phyloP scores from a whole-genome alignment of 2,329 filamentous ascomycete genomes.

The Penicillium hordei region DNA sequence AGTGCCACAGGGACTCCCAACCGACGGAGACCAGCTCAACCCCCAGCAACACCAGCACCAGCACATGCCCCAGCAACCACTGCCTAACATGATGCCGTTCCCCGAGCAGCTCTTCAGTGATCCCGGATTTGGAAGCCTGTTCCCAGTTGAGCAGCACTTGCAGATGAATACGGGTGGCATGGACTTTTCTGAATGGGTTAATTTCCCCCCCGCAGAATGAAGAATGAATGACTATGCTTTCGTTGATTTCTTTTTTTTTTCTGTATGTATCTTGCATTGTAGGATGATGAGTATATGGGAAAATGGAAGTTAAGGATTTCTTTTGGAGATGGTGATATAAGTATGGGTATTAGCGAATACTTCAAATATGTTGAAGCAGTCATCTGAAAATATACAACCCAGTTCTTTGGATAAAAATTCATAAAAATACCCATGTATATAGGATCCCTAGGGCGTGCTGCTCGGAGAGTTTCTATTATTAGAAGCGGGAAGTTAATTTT shows the following conservation, averaged over 20 bases:
- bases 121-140: slow-evolving; percentile 35
- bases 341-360: background rate
- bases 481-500: too few species aligned
- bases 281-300: background rate
- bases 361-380: background rate
- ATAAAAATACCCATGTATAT: too few species aligned
- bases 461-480: too few species aligned
- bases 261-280: slow-evolving; percentile 8
- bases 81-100: slow-evolving; percentile 38
- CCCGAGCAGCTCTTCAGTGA: slow-evolving; percentile 40
- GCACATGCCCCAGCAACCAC: slow-evolving; percentile 16
- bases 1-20: background rate
- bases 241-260: background rate
- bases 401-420: too few species aligned
- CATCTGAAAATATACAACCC: too few species aligned
- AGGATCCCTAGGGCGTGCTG: too few species aligned
- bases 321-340: background rate
- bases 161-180: slow-evolving; percentile 30
- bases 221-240: background rate
- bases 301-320: background rate
- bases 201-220: slow-evolving; percentile 33
- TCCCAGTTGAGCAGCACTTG: slow-evolving; percentile 36
- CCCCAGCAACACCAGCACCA: slow-evolving; percentile 13
- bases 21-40: slow-evolving; percentile 1
- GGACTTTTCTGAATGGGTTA: slow-evolving; percentile 45